Conservation (phyloP, 78 protist genomes). For the Creolimax fragrantissima region DNA sequence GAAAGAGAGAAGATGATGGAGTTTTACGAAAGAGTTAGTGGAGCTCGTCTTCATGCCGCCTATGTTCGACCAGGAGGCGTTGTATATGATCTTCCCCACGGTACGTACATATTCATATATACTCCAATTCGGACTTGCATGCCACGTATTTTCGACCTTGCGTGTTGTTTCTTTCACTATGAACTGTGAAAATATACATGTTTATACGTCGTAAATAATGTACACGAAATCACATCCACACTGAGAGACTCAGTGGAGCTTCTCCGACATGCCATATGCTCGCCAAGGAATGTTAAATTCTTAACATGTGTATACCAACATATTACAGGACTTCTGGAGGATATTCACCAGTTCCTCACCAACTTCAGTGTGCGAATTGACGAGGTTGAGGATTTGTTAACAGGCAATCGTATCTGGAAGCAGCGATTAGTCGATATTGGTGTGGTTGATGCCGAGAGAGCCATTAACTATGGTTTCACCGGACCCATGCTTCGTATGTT, state of each 20-base stretch:
- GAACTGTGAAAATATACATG: too few species aligned
- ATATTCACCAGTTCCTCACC: conserved; percentile 27
- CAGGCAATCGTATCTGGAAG: conserved; percentile 54
- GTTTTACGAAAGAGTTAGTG: conserved; percentile 33
- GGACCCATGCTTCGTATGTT: conserved; percentile 43
- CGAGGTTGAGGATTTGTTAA: conserved; percentile 48
- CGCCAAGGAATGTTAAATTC: too few species aligned
- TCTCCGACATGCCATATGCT: too few species aligned
- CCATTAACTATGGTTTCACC: conserved; percentile 37
- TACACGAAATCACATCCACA: too few species aligned
- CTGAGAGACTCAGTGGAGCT: too few species aligned
- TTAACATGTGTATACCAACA: too few species aligned
- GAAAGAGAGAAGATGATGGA: conserved; percentile 51
- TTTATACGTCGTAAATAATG: too few species aligned
- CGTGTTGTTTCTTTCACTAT: too few species aligned
- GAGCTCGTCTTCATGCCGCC: conserved; percentile 57
- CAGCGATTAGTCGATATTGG: conserved; percentile 45
- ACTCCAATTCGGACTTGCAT: too few species aligned
- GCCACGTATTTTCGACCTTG: too few species aligned
- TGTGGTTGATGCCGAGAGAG: neutral
- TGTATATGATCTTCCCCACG: conserved; percentile 25
- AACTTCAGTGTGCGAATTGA: conserved; percentile 36
- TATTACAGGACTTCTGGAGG: conserved; percentile 35
- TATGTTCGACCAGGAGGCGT: conserved; percentile 48
- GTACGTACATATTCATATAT: too few species aligned